Base-by-base conservation (phyloP, 495 filamentous ascomycete species). In the Xylaria bambusicola region DNA sequence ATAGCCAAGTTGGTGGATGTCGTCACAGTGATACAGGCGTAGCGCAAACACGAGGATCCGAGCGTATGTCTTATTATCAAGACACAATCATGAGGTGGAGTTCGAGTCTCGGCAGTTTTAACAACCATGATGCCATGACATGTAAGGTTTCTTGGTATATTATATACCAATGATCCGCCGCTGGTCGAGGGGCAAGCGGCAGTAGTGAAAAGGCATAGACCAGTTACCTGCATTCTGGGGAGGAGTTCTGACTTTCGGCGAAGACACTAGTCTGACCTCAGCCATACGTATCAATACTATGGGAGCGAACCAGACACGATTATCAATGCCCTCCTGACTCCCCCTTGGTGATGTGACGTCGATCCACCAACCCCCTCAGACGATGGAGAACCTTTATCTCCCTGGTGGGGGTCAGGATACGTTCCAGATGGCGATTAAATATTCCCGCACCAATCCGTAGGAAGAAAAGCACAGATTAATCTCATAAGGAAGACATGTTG, bases 21-120 rank as follows among this genome's bases (percentile, higher is more conserved):
- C 52, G 52, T 54, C 52, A 54, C 35, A 33, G 33, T 54, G 52
- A 54, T 33, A 44, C 52, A 54, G 21, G 35, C 50, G 23, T 41
- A 44, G 35, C 36, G 38, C 9, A 3, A 23, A 31, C n/a, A 42
- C 7, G 17, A 38, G 7, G 36, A 38, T 38, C 13, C 12, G 13
- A 38, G 5, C 13, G 36, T 38, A 38, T 15, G 7, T 10, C 36
- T 13, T 3, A 6, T 38, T 6, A 15, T 38, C 12, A 10, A 15
- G 36, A 38, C 29, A 33, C 5, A 10, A 38, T 6, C 31, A 18
- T 29, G 20, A n/a, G 21, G 52, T 33, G 38, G 52, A 54, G 23
- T 18, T 54, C 26, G 0, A 31, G 38, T n/a, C 26, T 8, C 36
- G 26, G 50, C 50, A 7, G 13, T 12, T 13, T 18, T 13, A 15